Evolutionary conservation across 768 basidiomycete species (phyloP).

Genomic region (Suillus clintonianus): DNA sequence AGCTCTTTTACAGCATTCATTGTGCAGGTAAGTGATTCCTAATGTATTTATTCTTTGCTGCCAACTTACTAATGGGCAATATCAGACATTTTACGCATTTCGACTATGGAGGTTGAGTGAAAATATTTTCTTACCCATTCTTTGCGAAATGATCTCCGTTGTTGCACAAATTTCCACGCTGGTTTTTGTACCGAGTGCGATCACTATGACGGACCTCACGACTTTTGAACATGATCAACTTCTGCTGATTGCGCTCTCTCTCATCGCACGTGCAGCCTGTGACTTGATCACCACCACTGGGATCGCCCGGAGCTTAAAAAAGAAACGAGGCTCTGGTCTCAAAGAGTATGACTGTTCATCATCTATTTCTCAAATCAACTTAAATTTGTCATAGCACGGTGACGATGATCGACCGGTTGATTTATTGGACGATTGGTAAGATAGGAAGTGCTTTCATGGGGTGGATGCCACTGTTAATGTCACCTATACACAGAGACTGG

Average conservation of each 20-base stretch:
- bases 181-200: not conserved
- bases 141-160: not conserved
- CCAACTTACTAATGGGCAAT: not conserved
- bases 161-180: not conserved
- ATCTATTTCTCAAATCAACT: not conserved
- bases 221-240: not conserved
- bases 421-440: not conserved
- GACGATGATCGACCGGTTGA: not conserved
- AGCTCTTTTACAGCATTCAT: not conserved
- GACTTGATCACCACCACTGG: slow-evolving; percentile 1
- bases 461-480: not conserved
- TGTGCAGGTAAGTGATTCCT: not conserved
- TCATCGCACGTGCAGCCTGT: not conserved
- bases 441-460: not conserved
- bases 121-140: not conserved
- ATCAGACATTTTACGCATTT: slow-evolving; percentile 1
- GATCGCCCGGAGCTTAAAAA: not conserved
- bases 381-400: not conserved
- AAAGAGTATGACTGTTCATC: not conserved
- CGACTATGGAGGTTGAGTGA: slow-evolving; percentile 3
- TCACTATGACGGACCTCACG: not conserved
- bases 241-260: not conserved
- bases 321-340: not conserved
- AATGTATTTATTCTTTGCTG: not conserved
- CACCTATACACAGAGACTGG: not conserved